Base-by-base conservation (phyloP, 2,329 filamentous ascomycete species). In the Monilinia laxa region DNA sequence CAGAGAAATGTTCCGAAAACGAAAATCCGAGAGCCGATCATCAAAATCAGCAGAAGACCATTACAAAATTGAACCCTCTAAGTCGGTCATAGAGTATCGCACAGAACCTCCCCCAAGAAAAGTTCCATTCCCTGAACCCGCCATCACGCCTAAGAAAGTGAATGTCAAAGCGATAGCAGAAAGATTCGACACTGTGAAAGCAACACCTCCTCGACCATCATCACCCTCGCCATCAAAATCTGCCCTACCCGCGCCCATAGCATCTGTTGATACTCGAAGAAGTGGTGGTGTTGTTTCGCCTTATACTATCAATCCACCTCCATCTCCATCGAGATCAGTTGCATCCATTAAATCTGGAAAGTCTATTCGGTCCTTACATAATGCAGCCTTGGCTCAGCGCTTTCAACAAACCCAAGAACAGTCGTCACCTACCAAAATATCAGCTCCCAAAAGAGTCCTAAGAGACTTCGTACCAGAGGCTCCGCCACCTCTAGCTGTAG, bases 161-260 rank as follows among this genome's bases (percentile, higher is more conserved):
- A 75, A 71, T 31, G 72, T 76, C 23, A 75, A 71, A 62, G 71
- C 72, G 54, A 67, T 76, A 6, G 71, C 74, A 25, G 75, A 73
- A 23, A 75, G 68, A 57, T 76, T 75, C 53, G 71, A 73, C 42
- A 69, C 62, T 55, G 62, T 59, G 14, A 63, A 67, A 49, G 57
- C 55, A 20, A 40, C 42, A 49, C 51, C 68, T 6, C 64, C 56
- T 28, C 72, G 68, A 35, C 64, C 69, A 23, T 65, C 69, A 12
- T 68, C 64, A 10, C 71, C 67, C 54, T 55, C 60, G 38, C 51
- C 62, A 20, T 45, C 38, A 18, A 69, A 69, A 49, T 53, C 51
- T 42, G 23, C 25, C 40, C 58, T 16, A 31, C 40, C 28, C 47
- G 18, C 31, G 9, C 20, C 35, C 54, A 28, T 45, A 52, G 40